Conservation (phyloP, 495 filamentous ascomycete species). For the Penicillium paxilli region DNA sequence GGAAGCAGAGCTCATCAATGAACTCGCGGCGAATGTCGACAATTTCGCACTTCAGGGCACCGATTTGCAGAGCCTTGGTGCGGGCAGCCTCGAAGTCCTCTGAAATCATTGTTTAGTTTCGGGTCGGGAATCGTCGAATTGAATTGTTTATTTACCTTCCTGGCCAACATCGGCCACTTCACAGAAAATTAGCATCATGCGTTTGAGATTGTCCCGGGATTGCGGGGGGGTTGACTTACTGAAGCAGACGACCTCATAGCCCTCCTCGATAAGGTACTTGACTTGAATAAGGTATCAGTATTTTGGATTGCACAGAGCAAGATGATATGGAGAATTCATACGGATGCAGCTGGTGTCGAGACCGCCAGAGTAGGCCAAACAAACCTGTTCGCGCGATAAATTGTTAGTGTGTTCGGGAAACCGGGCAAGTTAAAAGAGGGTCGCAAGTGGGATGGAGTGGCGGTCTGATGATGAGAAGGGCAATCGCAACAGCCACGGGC, state of each 20-base stretch:
- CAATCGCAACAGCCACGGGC: background rate
- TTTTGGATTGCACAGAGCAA: conserved; percentile 4
- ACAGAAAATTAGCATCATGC: conserved; percentile 29
- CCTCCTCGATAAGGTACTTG: conserved; percentile 67
- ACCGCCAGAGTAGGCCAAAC: conserved; percentile 48
- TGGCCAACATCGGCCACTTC: conserved; percentile 64
- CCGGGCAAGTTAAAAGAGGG: conserved; percentile 6
- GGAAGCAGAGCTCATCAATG: conserved; percentile 84
- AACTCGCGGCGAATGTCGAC: conserved; percentile 68
- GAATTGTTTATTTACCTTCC: conserved; percentile 37
- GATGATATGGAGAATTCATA: conserved; percentile 17
- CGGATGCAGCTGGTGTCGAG: conserved; percentile 68
- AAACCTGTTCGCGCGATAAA: conserved; percentile 31
- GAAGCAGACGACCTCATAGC: conserved; percentile 68
- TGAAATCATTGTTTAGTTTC: conserved; percentile 15
- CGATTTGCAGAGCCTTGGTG: conserved; percentile 56
- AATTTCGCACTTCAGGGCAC: conserved; percentile 46
- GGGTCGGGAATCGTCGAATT: background rate
- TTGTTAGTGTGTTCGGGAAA: conserved; percentile 11
- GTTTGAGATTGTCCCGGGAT: conserved; percentile 8
- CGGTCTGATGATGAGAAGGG: conserved; percentile 17
- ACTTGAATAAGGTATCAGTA: conserved; percentile 31
- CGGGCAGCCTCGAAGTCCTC: conserved; percentile 68
- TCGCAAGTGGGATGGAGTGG: conserved; percentile 16
- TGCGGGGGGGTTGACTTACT: conserved; percentile 36